Conservation (phyloP, 495 filamentous ascomycete genomes). For the Talaromyces nanjingensis region DNA sequence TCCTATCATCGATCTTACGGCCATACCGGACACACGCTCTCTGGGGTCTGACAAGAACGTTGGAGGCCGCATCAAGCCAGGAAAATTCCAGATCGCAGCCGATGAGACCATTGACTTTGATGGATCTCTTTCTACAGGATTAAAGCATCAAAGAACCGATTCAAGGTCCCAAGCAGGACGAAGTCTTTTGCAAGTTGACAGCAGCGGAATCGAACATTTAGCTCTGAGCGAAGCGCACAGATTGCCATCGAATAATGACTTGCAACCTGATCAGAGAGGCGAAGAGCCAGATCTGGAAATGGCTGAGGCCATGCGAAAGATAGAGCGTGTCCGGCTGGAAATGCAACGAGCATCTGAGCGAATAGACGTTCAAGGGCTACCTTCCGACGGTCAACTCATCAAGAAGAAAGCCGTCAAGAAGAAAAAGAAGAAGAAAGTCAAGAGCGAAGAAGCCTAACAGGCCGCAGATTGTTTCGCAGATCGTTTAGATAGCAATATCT, state of each 20-base stretch:
- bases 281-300: constrained; percentile 73
- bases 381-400: constrained; percentile 65
- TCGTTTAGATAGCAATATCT: background rate
- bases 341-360: constrained; percentile 89
- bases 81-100: constrained; percentile 51
- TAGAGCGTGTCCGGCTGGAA: constrained; percentile 75
- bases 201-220: constrained; percentile 63
- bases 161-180: constrained; percentile 39
- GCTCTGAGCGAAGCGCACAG: constrained; percentile 45
- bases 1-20: constrained; percentile 84
- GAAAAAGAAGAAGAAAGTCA: constrained; percentile 20
- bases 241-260: constrained; percentile 11
- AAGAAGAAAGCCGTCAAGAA: constrained; percentile 70
- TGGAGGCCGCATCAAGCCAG: constrained; percentile 10
- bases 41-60: constrained; percentile 8
- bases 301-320: constrained; percentile 73
- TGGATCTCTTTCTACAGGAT: constrained; percentile 4
- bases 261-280: constrained; percentile 19
- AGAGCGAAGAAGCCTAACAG: background rate
- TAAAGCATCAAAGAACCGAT: constrained; percentile 13
- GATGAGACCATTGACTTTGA: constrained; percentile 49
- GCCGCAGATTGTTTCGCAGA: background rate
- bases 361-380: constrained; percentile 62
- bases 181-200: constrained; percentile 73
- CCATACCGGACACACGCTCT: constrained; percentile 32